Evolutionary conservation across 2,329 filamentous ascomycete species (phyloP).

Genomic region (Bisporella sp.): DNA sequence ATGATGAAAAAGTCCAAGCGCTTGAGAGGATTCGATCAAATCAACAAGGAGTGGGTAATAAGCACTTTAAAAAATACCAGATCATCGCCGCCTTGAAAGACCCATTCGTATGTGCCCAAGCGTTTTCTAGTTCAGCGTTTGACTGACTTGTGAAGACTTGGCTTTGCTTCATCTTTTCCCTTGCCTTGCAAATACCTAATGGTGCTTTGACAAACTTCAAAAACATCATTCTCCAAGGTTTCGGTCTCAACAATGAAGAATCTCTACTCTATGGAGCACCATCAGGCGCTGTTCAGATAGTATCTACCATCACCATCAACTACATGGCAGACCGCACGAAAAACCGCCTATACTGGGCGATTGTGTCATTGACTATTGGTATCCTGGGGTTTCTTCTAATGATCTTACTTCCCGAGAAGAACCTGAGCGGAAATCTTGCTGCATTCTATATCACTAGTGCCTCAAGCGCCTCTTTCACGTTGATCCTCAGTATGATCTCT

Average conservation of each 20-base stretch:
- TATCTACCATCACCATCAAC: too few species aligned
- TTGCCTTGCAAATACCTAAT: too few species aligned
- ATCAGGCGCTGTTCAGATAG: slow-evolving; percentile 20
- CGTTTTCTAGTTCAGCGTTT: slow-evolving; percentile 38
- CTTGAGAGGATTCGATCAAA: slow-evolving; percentile 43
- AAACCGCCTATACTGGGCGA: too few species aligned
- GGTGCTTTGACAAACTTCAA: too few species aligned
- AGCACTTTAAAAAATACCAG: slow-evolving; percentile 45
- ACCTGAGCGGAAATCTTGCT: slow-evolving; percentile 30
- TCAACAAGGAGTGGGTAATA: slow-evolving; percentile 49
- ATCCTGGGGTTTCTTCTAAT: slow-evolving; percentile 30
- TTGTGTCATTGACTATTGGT: slow-evolving; percentile 22
- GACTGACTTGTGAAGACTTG: slow-evolving; percentile 24
- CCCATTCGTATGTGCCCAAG: slow-evolving; percentile 23
- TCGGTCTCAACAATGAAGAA: slow-evolving; percentile 25
- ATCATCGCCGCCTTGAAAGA: slow-evolving; percentile 39
- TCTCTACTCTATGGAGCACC: slow-evolving; percentile 25
- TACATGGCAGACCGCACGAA: too few species aligned
- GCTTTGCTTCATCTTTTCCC: slow-evolving; percentile 27
- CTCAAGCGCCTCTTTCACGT: slow-evolving; percentile 31
- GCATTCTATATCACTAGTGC: slow-evolving; percentile 43
- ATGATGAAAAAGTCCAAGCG: slow-evolving; percentile 37
- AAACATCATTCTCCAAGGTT: slow-evolving; percentile 29
- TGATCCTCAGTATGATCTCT: too few species aligned
- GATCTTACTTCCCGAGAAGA: slow-evolving; percentile 29